These are phyloP conservation scores for Penicillium malachiteum DNA, from an alignment of 495 filamentous ascomycete genomes.

Conservation along the genomic window DNA sequence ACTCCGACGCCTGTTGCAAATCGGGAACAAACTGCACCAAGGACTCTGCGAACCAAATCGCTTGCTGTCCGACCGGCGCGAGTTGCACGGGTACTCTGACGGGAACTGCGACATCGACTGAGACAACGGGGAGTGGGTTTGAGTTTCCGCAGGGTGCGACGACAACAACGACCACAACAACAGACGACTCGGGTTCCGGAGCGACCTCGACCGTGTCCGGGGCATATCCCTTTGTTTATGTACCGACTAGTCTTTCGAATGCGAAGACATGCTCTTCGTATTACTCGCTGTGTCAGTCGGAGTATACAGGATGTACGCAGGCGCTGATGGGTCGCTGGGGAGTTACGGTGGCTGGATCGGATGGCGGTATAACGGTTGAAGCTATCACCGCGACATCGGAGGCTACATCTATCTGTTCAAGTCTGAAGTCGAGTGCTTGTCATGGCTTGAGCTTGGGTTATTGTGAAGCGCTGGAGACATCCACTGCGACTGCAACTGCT, in stretches of 20 bases:
- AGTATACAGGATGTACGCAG: slow-evolving; percentile 63
- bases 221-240: slow-evolving; percentile 63
- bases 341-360: slow-evolving; percentile 43
- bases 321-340: slow-evolving; percentile 51
- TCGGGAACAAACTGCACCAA: slow-evolving; percentile 53
- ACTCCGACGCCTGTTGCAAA: slow-evolving; percentile 56
- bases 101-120: slow-evolving; percentile 16
- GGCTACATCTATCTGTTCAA: slow-evolving; percentile 65
- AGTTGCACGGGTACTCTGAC: slow-evolving; percentile 61
- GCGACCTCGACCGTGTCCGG: slow-evolving; percentile 44
- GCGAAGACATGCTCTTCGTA: slow-evolving; percentile 65
- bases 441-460: slow-evolving; percentile 55
- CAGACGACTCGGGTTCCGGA: slow-evolving; percentile 19
- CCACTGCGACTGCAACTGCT: slow-evolving; percentile 24
- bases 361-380: slow-evolving; percentile 60
- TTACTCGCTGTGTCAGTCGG: slow-evolving; percentile 61
- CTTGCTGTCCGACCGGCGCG: slow-evolving; percentile 62
- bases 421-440: slow-evolving; percentile 59
- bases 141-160: slow-evolving; percentile 35
- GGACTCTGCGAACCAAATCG: slow-evolving; percentile 59
- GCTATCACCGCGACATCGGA: slow-evolving; percentile 51
- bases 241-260: slow-evolving; percentile 65
- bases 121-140: slow-evolving; percentile 32
- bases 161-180: slow-evolving; percentile 30
- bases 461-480: slow-evolving; percentile 45